Percentiles rank a stretch among this genome's conserved stretches.
Evolutionary conservation across 192 early-diverging fungal species (phyloP).

Genomic region (Coemansia sp.): DNA sequence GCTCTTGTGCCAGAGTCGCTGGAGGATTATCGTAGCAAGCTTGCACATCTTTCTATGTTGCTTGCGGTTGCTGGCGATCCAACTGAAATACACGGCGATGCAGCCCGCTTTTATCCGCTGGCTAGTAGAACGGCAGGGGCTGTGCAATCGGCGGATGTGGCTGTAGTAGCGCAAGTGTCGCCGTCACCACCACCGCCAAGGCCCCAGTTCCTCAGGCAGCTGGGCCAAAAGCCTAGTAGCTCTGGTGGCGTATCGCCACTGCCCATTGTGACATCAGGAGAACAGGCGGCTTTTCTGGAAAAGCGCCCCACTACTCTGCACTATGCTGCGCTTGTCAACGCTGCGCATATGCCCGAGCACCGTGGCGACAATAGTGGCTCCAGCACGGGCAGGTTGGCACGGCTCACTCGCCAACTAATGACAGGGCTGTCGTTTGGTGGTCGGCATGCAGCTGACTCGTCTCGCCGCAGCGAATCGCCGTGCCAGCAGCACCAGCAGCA

Average conservation of each 20-base stretch:
- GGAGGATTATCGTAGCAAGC: background rate
- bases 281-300: background rate
- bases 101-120: background rate
- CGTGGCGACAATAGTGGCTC: background rate
- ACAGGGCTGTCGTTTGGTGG: constrained; percentile 13
- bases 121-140: background rate
- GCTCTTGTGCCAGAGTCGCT: background rate
- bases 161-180: background rate
- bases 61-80: background rate
- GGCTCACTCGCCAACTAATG: constrained; percentile 29
- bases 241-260: background rate
- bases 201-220: constrained; percentile 18
- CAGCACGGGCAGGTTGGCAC: constrained; percentile 22
- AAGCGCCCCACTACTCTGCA: constrained; percentile 1
- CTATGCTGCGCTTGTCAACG: constrained; percentile 17
- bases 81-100: background rate
- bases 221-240: constrained; percentile 4
- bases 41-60: constrained; percentile 12
- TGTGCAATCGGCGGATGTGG: background rate
- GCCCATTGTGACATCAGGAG: background rate
- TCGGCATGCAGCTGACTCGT: constrained; percentile 1
- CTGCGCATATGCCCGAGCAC: constrained; percentile 16
- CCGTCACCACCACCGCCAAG: constrained; percentile 16
- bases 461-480: background rate
- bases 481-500: constrained; percentile 2